Conservation (phyloP, 805 yeast species). For the Sugiyamaella valdiviana region DNA sequence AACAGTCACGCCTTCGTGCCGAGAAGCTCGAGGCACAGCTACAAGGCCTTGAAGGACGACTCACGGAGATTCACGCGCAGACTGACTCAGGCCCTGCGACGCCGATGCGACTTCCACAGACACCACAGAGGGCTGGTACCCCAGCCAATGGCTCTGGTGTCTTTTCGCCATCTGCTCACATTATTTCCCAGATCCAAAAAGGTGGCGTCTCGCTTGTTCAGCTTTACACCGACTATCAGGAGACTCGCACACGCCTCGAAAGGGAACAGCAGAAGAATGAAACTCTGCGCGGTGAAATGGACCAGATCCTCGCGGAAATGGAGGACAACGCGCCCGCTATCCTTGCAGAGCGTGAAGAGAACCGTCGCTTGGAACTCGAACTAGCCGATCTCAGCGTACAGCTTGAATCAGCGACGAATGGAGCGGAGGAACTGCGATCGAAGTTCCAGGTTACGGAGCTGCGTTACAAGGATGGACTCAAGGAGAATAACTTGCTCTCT, state of each 20-base stretch:
- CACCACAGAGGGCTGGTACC: slow-evolving; percentile 12
- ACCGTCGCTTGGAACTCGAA: slow-evolving; percentile 51
- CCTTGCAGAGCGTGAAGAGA: slow-evolving; percentile 55
- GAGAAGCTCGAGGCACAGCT: slow-evolving; percentile 36
- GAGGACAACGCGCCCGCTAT: slow-evolving; percentile 75
- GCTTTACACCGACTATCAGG: slow-evolving; percentile 56
- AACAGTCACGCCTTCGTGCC: slow-evolving; percentile 34
- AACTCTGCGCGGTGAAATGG: slow-evolving; percentile 62
- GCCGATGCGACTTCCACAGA: slow-evolving; percentile 22
- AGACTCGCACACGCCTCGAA: slow-evolving; percentile 57
- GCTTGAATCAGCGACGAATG: slow-evolving; percentile 37
- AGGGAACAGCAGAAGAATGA: slow-evolving; percentile 68
- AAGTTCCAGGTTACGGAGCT: slow-evolving; percentile 28
- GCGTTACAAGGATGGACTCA: slow-evolving; percentile 39
- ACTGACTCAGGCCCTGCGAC: slow-evolving; percentile 13
- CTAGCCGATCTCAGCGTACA: slow-evolving; percentile 48
- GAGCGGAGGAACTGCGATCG: slow-evolving; percentile 33
- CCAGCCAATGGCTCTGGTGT: slow-evolving; percentile 21
- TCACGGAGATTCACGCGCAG: slow-evolving; percentile 9
- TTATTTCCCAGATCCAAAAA: slow-evolving; percentile 39
- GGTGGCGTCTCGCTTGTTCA: slow-evolving; percentile 60
- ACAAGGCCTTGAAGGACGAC: slow-evolving; percentile 38
- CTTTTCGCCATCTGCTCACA: slow-evolving; percentile 54
- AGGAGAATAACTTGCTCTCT: slow-evolving; percentile 44
- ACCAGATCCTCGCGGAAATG: slow-evolving; percentile 64